These are phyloP conservation scores for Coniosporium apollinis DNA, from an alignment of 495 filamentous ascomycete genomes.

Conservation along the genomic window DNA sequence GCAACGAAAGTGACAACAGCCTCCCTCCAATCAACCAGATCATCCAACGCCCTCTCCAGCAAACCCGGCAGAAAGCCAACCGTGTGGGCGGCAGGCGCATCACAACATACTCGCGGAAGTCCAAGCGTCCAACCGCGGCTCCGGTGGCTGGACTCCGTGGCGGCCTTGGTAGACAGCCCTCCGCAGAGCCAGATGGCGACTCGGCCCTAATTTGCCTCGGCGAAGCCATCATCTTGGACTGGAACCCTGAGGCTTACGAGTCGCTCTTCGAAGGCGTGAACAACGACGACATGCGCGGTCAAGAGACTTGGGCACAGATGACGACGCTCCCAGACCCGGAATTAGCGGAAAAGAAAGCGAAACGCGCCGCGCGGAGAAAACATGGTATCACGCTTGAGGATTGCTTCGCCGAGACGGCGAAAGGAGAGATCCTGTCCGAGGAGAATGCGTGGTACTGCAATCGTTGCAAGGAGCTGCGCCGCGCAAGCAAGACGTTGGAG, in stretches of 20 bases:
- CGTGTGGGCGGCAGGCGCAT: no score
- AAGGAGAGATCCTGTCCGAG: constrained; percentile 79
- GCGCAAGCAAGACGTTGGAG: constrained; percentile 89
- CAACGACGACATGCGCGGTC: constrained; percentile 31
- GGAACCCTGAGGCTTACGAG: constrained; percentile 49
- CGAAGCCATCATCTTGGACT: constrained; percentile 77
- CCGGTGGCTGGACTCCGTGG: constrained; percentile 7
- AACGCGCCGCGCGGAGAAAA: constrained; percentile 44
- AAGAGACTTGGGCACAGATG: constrained; percentile 34
- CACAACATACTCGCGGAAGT: no score
- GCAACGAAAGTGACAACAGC: not conserved
- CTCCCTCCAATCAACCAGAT: not conserved
- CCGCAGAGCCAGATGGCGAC: no score
- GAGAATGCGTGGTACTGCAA: constrained; percentile 95
- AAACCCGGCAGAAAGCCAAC: no score
- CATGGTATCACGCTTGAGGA: constrained; percentile 71
- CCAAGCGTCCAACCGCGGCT: no score
- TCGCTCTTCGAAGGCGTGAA: constrained; percentile 44
- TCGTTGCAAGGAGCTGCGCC: constrained; percentile 79
- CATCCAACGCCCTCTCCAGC: not conserved
- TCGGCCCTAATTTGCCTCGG: constrained; percentile 27
- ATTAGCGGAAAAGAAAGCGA: constrained; percentile 39
- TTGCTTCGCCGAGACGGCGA: constrained; percentile 86
- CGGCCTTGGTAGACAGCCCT: constrained; percentile 2
- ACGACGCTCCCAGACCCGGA: constrained; percentile 46